Base-by-base conservation (phyloP, 2,329 filamentous ascomycete species). In the Akanthomyces lecanii region DNA sequence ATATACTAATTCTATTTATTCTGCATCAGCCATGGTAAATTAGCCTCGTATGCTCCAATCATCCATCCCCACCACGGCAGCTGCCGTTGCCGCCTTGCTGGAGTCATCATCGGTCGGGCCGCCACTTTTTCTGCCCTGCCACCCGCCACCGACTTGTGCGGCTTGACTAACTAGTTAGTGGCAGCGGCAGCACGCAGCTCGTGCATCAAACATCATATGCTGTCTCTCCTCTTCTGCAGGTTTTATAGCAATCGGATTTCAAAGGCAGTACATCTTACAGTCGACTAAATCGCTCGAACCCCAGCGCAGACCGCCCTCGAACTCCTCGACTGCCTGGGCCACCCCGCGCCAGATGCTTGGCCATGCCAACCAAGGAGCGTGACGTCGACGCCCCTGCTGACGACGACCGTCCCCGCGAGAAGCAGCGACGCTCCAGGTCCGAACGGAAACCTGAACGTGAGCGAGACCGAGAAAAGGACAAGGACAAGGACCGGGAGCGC, bases 311-410 rank as follows among this genome's bases (percentile, higher is more conserved):
- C 47, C 48, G 57, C 47, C 25, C 36, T 50, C 48, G 16, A 42
- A 55, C 33, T 38, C 8, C 57, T 21, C 36, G 40, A 47, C 48
- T 21, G 21, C 48, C 48, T 25, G 25, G 33, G 52, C 33, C 42
- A 56, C 60, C 60, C 58, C 60, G 52, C 60, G 52, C 45, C 59
- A 57, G 53, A 69, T 69, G 67, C 63, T 58, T 62, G 56, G 63
- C 67, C 66, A 79, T 79, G 77, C 74, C 77, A 57, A 72, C 75
- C 67, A 76, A 76, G 67, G 76, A 79, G 65, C 76, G 69, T 73
- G 77, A 80, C 68, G 75, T 70, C 72, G 76, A 77, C 63, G 69
- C 70, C 66, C 68, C 71, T 56, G 69, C 71, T 59, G 72, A 72
- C 67, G 71, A 74, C 65, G 73, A 76, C 66, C 73, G 71, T 56